Base-by-base conservation (phyloP, 2,329 filamentous ascomycete genomes). In the Claviceps spartinae region DNA sequence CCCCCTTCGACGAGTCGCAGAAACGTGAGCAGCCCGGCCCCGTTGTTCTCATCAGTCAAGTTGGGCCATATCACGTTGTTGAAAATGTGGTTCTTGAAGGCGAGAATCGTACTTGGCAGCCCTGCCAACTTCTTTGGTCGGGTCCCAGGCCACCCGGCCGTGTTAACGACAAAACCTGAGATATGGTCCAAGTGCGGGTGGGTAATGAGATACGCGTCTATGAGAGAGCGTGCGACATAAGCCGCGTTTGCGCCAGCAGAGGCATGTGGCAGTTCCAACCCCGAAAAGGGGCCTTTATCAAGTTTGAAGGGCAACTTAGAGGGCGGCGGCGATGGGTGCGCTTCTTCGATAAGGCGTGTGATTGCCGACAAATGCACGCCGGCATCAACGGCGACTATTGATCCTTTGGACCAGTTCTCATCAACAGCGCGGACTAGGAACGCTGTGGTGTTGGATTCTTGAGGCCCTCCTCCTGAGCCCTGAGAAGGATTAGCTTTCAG, bases 61-160 rank as follows among this genome's bases (percentile, higher is more conserved):
- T 98, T 98, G 0, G 93, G 93, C 93, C 93, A 98, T 51, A 97
- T 95, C 53, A 95, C 73, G 62, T 96, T 94, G 68, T 98, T 98
- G 73, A 98, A 98, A 54, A 98, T 88, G 67, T 98, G 90, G 0
- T 76, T 82, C 65, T 95, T 97, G 67, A 98, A 83, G 0, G 91
- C 90, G 46, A 88, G 78, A 49, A 98, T 90, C n/a, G 91, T 95
- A 30, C 82, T 84, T 0, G 90, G 88, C 4, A 97, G 72, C 0
- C 86, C 91, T 1, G 91, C 89, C 14, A 98, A 73, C 24, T 85
- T 81, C 68, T 97, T 98, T 0, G 89, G 88, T 30, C 83, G 81
- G 2, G 85, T 80, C 34, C 86, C 86, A 34, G 88, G 84, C 20
- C 94, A 79, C 3, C 86, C 84, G 5, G 93, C 90, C 0, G 91